Percentiles rank a stretch among this genome's conserved stretches.
Conservation (phyloP, 805 yeast genomes). For the Hanseniaspora vineae region DNA sequence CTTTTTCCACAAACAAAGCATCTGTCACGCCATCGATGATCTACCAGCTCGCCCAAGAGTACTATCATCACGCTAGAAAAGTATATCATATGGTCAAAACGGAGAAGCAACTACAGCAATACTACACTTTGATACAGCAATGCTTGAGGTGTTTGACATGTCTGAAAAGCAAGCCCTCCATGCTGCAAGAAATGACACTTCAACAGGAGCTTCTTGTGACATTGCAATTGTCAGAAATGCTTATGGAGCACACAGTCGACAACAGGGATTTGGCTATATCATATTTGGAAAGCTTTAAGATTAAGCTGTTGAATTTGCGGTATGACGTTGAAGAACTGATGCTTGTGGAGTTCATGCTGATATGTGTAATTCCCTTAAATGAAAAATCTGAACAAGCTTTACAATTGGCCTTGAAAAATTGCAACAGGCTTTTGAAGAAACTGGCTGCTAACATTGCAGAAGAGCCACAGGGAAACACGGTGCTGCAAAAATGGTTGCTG, state of each 20-base stretch:
- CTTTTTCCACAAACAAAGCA: neutral
- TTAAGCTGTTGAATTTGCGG: conserved; percentile 9
- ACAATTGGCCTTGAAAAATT: conserved; percentile 14
- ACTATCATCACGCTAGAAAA: conserved; percentile 13
- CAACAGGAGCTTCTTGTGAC: conserved; percentile 18
- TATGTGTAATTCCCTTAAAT: conserved; percentile 9
- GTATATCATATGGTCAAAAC: conserved; percentile 8
- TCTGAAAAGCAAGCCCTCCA: conserved; percentile 6
- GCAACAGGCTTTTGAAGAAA: conserved; percentile 11
- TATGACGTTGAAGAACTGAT: conserved; percentile 13
- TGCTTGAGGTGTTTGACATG: conserved; percentile 14
- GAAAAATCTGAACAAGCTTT: neutral
- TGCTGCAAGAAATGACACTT: conserved; percentile 9
- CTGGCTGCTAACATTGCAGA: conserved; percentile 2
- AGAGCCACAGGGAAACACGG: neutral
- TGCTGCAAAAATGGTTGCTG: conserved; percentile 8
- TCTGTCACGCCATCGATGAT: neutral
- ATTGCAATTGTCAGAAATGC: conserved; percentile 15
- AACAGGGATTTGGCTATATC: conserved; percentile 16
- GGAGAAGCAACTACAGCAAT: conserved; percentile 18
- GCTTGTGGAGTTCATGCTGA: conserved; percentile 12
- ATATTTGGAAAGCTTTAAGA: conserved; percentile 15
- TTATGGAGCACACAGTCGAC: conserved; percentile 19
- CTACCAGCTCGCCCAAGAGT: conserved; percentile 17
- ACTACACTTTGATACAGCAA: conserved; percentile 21